phyloP scores from a whole-genome alignment of 495 filamentous ascomycete genomes.

The Annulohypoxylon stygium region DNA sequence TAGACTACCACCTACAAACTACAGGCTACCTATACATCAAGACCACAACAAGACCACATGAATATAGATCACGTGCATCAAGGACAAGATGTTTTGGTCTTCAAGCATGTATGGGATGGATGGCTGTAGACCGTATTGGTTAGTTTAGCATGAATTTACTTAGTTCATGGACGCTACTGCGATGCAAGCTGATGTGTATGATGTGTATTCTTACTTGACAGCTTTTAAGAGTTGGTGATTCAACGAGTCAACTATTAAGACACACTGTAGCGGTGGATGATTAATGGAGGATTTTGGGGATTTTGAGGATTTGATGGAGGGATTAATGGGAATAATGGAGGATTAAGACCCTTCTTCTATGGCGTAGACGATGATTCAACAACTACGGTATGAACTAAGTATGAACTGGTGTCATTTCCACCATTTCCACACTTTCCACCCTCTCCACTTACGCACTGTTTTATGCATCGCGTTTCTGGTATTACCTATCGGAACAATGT shows the following conservation, averaged over 20 bases:
- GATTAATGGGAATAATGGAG: slow-evolving; percentile 7
- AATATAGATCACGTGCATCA: slow-evolving; percentile 40
- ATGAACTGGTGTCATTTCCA: slow-evolving; percentile 35
- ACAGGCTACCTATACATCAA: too few relatives aligned
- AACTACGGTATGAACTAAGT: slow-evolving; percentile 45
- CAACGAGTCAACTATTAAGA: slow-evolving; percentile 16
- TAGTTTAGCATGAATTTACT: slow-evolving; percentile 37
- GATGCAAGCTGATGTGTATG: slow-evolving; percentile 49
- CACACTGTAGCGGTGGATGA: slow-evolving; percentile 38
- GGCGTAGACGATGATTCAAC: slow-evolving; percentile 31
- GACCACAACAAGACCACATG: slow-evolving; percentile 15
- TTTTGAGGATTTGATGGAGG: too few relatives aligned
- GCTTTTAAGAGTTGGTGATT: background rate
- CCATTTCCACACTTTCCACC: background rate
- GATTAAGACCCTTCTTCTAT: slow-evolving; percentile 17
- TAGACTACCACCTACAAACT: too few relatives aligned
- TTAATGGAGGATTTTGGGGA: too few relatives aligned
- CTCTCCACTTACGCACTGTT: slow-evolving; percentile 46
- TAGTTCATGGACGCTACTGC: slow-evolving; percentile 37
- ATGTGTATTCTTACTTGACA: slow-evolving; percentile 43
- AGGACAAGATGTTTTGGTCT: slow-evolving; percentile 19
- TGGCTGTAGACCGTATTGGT: slow-evolving; percentile 17
- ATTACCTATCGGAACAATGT: slow-evolving; percentile 47
- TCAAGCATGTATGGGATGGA: slow-evolving; percentile 3
- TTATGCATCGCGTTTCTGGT: slow-evolving; percentile 35